Evolutionary conservation across 2,329 filamentous ascomycete species (phyloP).

Genomic region (Sarocladiaceae sp.): DNA sequence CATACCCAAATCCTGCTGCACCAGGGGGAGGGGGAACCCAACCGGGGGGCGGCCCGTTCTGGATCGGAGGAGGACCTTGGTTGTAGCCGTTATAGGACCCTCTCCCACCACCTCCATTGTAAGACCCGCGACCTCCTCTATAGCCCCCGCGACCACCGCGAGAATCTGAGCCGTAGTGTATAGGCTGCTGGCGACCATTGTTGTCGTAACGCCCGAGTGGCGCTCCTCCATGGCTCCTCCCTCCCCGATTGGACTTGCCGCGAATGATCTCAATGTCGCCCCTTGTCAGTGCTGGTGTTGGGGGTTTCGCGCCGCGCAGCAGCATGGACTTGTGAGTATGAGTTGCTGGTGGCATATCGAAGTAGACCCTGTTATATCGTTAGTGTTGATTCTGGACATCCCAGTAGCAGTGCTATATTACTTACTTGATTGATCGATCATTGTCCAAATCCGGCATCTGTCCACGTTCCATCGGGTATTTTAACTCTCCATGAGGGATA

Average conservation of each 20-base stretch:
- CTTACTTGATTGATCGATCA: constrained; percentile 80
- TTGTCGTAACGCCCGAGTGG: constrained; percentile 19
- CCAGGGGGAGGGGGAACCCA: constrained; percentile 26
- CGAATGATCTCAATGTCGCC: constrained; percentile 72
- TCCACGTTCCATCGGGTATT: constrained; percentile 69
- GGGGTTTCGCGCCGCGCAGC: constrained; percentile 74
- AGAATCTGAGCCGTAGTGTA: constrained; percentile 22
- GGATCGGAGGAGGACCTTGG: constrained; percentile 14
- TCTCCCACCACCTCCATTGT: constrained; percentile 9
- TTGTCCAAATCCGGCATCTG: constrained; percentile 75
- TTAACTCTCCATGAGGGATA: constrained; percentile 76
- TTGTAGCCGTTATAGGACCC: constrained; percentile 9
- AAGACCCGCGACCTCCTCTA: constrained; percentile 10
- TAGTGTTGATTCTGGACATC: constrained; percentile 19
- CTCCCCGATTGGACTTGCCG: constrained; percentile 54
- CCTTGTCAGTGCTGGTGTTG: constrained; percentile 66
- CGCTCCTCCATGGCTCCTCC: constrained; percentile 23
- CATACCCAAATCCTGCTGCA: constrained; percentile 27
- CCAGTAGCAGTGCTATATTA: constrained; percentile 17
- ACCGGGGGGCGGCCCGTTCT: constrained; percentile 11
- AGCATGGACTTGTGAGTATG: constrained; percentile 91
- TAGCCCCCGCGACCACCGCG: constrained; percentile 14
- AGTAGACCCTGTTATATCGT: constrained; percentile 66
- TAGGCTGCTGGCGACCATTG: constrained; percentile 19
- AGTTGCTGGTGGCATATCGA: constrained; percentile 70